Evolutionary conservation across 2,329 filamentous ascomycete species (phyloP), one percentile per base, ranked within the genome.

Genomic region (Pseudocercospora fuligena): DNA sequence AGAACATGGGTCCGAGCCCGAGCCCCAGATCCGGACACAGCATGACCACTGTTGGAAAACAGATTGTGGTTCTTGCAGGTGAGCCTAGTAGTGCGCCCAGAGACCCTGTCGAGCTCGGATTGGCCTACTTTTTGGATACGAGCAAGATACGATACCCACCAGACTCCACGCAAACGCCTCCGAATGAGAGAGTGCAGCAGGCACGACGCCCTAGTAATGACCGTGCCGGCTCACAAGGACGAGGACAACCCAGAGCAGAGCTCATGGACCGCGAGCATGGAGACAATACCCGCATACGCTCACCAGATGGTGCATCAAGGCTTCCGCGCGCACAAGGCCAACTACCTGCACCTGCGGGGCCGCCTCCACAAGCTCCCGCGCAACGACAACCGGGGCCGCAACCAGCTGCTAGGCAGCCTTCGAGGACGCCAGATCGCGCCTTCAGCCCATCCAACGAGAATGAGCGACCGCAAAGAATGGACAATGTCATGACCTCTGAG

Each of bases 1-100:
- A 99, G 77, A 99, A 99, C 77, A 99, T 99, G 95, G 95, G 95
- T 0, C 94, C 94, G 2, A 96, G 94, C 0, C 95, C 95, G 0
- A 97, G 94, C 2, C 90, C 95, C 33, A 87, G 95, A 67, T 98
- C 94, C 16, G 95, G 95, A 1, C 95, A 99, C 79, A 97, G 93
- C 79, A 98, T 99, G 95, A 98, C 95, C 1, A 90, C 93, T 1
- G 92, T 94, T 69, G 93, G 92, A 31, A 97, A 97, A 79, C 92
- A 94, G 66, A 90, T 99, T 69, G 90, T 98, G 57, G 92, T 98
- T 47, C 85, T 98, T 33, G 96, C 92, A 43, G 95, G 95, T 70
- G 96, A 99, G 79, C 95, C 95, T 14, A 98, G 94, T 78, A 94
- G 93, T 16, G 91, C 92, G 29, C 88, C 91, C 0, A 88, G 90